phyloP scores from a whole-genome alignment of 2,329 filamentous ascomycete species.

The Fusarium goolgardi region DNA sequence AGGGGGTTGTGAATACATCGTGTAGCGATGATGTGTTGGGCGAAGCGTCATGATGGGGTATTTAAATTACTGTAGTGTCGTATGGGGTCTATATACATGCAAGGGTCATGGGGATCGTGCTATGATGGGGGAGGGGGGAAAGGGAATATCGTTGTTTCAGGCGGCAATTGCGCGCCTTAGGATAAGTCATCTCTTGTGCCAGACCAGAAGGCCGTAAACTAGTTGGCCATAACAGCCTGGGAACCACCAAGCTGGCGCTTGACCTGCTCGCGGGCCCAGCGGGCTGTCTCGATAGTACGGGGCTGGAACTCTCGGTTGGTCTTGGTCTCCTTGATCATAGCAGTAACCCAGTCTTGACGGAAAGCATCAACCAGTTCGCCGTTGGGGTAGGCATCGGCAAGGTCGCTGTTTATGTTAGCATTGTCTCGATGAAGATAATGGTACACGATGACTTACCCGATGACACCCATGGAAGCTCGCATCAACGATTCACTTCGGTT shows the following conservation, averaged over 20 bases:
- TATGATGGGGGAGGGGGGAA: slow-evolving; percentile 46
- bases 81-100: slow-evolving; percentile 55
- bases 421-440: background rate
- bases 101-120: slow-evolving; percentile 54
- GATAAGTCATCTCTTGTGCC: background rate
- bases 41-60: slow-evolving; percentile 53
- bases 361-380: slow-evolving; percentile 87
- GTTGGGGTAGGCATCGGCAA: slow-evolving; percentile 92
- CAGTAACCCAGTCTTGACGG: slow-evolving; percentile 89
- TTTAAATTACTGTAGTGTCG: slow-evolving; percentile 55
- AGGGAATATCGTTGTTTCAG: slow-evolving; percentile 27
- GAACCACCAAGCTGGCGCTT: slow-evolving; percentile 81
- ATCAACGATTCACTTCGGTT: slow-evolving; percentile 93
- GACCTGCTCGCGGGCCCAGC: slow-evolving; percentile 97
- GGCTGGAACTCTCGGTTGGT: slow-evolving; percentile 86
- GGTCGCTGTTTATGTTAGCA: slow-evolving; percentile 70
- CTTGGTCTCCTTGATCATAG: slow-evolving; percentile 91
- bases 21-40: slow-evolving; percentile 44
- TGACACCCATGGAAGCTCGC: slow-evolving; percentile 95
- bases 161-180: slow-evolving; percentile 13
- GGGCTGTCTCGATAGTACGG: slow-evolving; percentile 92
- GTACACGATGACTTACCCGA: slow-evolving; percentile 74
- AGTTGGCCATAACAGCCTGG: slow-evolving; percentile 63
- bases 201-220: slow-evolving; percentile 16
- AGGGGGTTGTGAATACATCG: slow-evolving; percentile 42